Conservation (phyloP, 1,284 basidiomycete genomes). For the Microbotryomycetes sp. region DNA sequence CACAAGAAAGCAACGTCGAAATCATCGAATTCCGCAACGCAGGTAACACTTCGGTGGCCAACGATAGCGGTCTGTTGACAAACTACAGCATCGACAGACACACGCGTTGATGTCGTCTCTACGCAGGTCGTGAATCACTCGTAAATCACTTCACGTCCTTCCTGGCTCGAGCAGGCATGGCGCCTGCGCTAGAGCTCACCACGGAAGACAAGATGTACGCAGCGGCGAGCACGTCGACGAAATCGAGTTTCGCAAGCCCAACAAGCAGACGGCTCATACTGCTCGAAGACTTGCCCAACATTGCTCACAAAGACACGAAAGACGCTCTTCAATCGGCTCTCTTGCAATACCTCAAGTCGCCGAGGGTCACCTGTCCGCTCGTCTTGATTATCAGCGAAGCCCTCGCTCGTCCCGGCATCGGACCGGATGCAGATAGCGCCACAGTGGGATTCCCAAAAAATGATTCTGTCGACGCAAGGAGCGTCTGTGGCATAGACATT, state of each 20-base stretch:
- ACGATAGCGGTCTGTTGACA: constrained; percentile 4
- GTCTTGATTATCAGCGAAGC: constrained; percentile 79
- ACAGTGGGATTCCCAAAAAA: constrained; percentile 3
- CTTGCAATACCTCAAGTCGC: constrained; percentile 46
- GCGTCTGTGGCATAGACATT: constrained; percentile 44
- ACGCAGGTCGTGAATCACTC: constrained; percentile 49
- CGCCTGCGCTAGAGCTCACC: constrained; percentile 49
- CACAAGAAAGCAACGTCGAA: constrained; percentile 67
- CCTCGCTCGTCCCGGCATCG: constrained; percentile 45
- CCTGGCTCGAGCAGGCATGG: constrained; percentile 63
- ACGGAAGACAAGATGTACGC: constrained; percentile 1
- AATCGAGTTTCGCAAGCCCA: constrained; percentile 11
- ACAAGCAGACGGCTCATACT: constrained; percentile 54
- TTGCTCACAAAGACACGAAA: constrained; percentile 56
- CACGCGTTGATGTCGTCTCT: not conserved
- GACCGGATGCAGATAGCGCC: constrained; percentile 47
- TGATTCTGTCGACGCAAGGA: constrained; percentile 14
- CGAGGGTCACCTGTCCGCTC: constrained; percentile 53
- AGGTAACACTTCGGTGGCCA: not conserved
- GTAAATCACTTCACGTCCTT: constrained; percentile 71
- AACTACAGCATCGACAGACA: not conserved
- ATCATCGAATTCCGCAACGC: constrained; percentile 78
- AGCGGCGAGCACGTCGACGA: not conserved
- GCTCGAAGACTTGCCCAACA: constrained; percentile 88
- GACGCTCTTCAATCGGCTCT: constrained; percentile 68